phyloP scores from a whole-genome alignment of 495 filamentous ascomycete genomes.

The Penicillium diatomitis region DNA sequence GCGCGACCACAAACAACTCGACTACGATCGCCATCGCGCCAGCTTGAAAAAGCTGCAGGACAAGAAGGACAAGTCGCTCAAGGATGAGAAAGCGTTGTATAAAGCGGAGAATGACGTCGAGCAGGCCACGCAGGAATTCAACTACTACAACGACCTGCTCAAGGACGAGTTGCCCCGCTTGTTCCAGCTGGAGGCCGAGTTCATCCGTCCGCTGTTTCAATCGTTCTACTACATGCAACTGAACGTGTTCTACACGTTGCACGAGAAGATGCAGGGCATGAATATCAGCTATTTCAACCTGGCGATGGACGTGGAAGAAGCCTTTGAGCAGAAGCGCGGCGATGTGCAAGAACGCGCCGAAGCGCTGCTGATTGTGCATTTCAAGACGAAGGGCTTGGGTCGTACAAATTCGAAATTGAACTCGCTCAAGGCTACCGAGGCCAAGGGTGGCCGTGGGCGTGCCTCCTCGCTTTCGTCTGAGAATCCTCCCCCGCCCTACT shows the following conservation, averaged over 20 bases:
- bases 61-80: constrained; percentile 91
- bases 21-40: constrained; percentile 80
- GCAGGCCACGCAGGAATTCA: constrained; percentile 86
- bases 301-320: constrained; percentile 77
- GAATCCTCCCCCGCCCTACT: constrained; percentile 65
- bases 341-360: constrained; percentile 77
- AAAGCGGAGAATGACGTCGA: constrained; percentile 92
- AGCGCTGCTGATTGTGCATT: constrained; percentile 68
- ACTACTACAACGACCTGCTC: constrained; percentile 92
- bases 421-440: constrained; percentile 21
- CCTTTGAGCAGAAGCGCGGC: constrained; percentile 80
- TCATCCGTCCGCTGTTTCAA: constrained; percentile 95
- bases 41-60: constrained; percentile 90
- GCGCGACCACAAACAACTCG: constrained; percentile 93
- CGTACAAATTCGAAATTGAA: constrained; percentile 41
- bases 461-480: constrained; percentile 40
- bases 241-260: constrained; percentile 97
- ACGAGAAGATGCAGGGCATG: constrained; percentile 93
- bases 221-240: constrained; percentile 99
- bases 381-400: constrained; percentile 69
- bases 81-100: constrained; percentile 96
- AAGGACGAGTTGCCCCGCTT: constrained; percentile 93
- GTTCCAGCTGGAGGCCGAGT: constrained; percentile 87
- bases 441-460: constrained; percentile 23
- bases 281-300: constrained; percentile 98